Evolutionary conservation across 495 filamentous ascomycete genomes (phyloP).

Genomic region (Neurospora pannonica): DNA sequence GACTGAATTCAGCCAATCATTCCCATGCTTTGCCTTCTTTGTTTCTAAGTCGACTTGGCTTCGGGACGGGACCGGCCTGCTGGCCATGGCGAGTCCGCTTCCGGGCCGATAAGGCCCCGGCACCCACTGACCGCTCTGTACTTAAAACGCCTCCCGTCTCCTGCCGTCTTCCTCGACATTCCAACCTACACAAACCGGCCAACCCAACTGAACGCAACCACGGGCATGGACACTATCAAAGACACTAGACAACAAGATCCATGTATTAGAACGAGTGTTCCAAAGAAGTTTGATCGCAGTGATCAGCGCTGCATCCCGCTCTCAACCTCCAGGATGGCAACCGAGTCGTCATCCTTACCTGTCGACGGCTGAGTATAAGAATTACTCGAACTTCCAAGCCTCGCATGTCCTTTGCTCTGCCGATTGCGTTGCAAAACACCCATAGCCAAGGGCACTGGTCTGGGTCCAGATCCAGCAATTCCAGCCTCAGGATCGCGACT

Average conservation of each 20-base stretch:
- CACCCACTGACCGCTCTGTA: not conserved
- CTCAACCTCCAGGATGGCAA: not conserved
- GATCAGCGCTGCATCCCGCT: not conserved
- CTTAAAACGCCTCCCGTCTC: not conserved
- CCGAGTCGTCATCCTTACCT: not conserved
- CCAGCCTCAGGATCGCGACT: not conserved
- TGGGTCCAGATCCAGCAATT: not conserved
- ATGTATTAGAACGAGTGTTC: too few species aligned
- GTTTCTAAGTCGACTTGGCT: not conserved
- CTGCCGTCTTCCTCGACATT: not conserved
- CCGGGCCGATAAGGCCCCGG: not conserved
- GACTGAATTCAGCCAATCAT: not conserved
- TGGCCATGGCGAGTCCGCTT: not conserved
- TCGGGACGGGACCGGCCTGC: not conserved
- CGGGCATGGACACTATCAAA: not conserved
- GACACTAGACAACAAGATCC: not conserved
- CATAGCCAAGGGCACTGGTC: not conserved
- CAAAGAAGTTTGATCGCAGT: too few species aligned
- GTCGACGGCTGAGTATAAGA: not conserved
- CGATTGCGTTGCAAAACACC: not conserved
- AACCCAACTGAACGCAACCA: not conserved
- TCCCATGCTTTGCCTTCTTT: not conserved
- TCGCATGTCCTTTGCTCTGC: not conserved
- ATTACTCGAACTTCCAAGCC: not conserved
- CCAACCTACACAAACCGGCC: not conserved